Base-by-base conservation (phyloP, 768 basidiomycete species). In the Baorangia bicolor region DNA sequence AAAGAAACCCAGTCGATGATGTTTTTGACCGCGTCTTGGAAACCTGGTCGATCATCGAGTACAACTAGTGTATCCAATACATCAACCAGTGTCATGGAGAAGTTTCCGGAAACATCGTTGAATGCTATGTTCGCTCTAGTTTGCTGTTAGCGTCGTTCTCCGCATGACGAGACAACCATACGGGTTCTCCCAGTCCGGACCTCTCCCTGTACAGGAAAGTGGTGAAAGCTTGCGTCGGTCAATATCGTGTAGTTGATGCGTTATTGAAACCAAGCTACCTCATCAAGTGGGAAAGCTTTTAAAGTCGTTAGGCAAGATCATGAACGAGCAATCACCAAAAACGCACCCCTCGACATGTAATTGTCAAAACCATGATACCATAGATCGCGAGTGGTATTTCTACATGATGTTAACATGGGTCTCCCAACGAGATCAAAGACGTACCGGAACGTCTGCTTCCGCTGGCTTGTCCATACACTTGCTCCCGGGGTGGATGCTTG, bases 71-170 rank as follows among this genome's bases (percentile, higher is more conserved):
- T 88, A 64, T 97, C 95, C 46, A 98, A 75, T 2, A 88, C 85
- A 60, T 92, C 90, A 43, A 92, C 78, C 8, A 93, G 78, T 0
- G 91, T 93, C 14, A 93, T 71, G 21, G 92, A 94, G 70, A 88
- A 97, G 72, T 98, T 97, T 39, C 95, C 94, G 25, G 90, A 86
- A 57, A 99, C 94, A 66, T 98, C 96, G 66, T 98, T 98, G 30
- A 84, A 73, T 2, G 85, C 91, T 59, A 85, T 78, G 61, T 98
- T 93, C 46, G 80, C 75, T 25, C 87, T 85, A 40, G 56, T 46
- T 55, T 43, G 51, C 40, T 25, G 60, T 66, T 53, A 57, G 57
- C 37, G 44, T 44, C 35, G 34, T 57, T 53, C 58, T 42, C 45
- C 50, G 33, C 18, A 40, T 21, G 18, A 50, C 33, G 28, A 43